These are phyloP conservation scores for Lojkania enalia DNA, from an alignment of 2,329 filamentous ascomycete genomes.

Conservation along the genomic window DNA sequence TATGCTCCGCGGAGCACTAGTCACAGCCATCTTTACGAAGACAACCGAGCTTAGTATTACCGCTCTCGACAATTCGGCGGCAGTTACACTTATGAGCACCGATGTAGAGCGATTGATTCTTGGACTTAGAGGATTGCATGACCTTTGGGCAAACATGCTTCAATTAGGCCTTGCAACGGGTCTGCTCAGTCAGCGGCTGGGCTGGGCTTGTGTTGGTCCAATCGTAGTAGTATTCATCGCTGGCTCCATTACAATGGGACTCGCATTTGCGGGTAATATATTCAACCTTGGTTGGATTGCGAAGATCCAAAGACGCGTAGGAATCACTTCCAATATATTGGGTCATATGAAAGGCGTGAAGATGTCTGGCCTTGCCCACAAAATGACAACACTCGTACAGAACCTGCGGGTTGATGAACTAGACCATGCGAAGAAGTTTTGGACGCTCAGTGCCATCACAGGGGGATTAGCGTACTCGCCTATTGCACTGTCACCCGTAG, in stretches of 20 bases:
- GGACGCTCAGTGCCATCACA: slow-evolving; percentile 4
- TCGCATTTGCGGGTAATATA: slow-evolving; percentile 30
- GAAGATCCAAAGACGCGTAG: slow-evolving; percentile 54
- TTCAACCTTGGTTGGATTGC: slow-evolving; percentile 54
- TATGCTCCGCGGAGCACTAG: slow-evolving; percentile 47
- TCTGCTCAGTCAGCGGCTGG: slow-evolving; percentile 47
- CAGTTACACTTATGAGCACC: slow-evolving; percentile 52
- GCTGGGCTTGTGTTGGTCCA: slow-evolving; percentile 50
- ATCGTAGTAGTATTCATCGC: slow-evolving; percentile 30
- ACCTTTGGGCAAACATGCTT: slow-evolving; percentile 47
- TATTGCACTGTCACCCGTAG: slow-evolving; percentile 9
- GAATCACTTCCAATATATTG: slow-evolving; percentile 52
- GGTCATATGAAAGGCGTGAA: slow-evolving; percentile 58
- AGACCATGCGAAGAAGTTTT: slow-evolving; percentile 5
- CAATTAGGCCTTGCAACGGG: slow-evolving; percentile 53
- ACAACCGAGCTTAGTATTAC: slow-evolving; percentile 41
- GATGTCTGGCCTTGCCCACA: slow-evolving; percentile 52
- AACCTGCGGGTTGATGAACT: slow-evolving; percentile 47
- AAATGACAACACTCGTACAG: slow-evolving; percentile 45
- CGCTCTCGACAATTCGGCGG: slow-evolving; percentile 35
- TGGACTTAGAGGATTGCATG: slow-evolving; percentile 47
- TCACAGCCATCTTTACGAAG: slow-evolving; percentile 57
- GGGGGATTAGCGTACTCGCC: slow-evolving; percentile 3
- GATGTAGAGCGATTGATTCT: slow-evolving; percentile 51
- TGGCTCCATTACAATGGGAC: slow-evolving; percentile 36